Base-by-base conservation (phyloP, 31 red algal genomes). In the Porphyra umbilicalis region DNA sequence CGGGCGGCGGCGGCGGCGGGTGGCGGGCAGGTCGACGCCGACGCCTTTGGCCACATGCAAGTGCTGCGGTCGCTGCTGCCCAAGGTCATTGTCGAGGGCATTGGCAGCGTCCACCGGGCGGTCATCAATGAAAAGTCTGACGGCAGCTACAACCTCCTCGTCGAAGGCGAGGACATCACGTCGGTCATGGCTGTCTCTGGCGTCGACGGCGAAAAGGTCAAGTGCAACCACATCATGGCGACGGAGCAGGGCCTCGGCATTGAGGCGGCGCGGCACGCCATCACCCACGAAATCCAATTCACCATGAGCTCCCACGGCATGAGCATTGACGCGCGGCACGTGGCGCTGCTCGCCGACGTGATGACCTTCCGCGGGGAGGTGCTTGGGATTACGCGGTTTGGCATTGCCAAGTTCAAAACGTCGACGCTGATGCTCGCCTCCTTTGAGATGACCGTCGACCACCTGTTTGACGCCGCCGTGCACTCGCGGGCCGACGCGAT, bases 391-490 rank as follows among this genome's bases (percentile, higher is more conserved):
- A 94, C 93, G 0, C 85, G 93, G 57, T 99, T 99, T 78, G 97
- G 97, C 35, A 96, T 99, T 75, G 87, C 87, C 84, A 96, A 96
- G 82, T 97, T 99, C 94, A 88, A 92, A 42, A 87, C 91, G 0
- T 94, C 91, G 57, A 94, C 94, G 32, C 85, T 99, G 33, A 99
- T 99, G 97, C 84, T 99, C 36, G 97, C 97, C 33, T 92, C 88
- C 79, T 99, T 99, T 80, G 97, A 99, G 88, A 99, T 92, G 94
- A 97, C 97, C 35, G 92, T 96, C 6, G 97, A 99, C 76, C 97
- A 99, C 84, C 87, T 99, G 35, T 99, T 99, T 81, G 92, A 99
- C 81, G 97, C 97, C 6, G 97, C 97, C 30, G 87, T 99, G n/a
- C 94, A 96, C 82, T 85, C 82, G 11, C 81, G 92, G 76, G 57